Conservation (phyloP, 805 yeast species). For the Nakazawaea ambrosiae region DNA sequence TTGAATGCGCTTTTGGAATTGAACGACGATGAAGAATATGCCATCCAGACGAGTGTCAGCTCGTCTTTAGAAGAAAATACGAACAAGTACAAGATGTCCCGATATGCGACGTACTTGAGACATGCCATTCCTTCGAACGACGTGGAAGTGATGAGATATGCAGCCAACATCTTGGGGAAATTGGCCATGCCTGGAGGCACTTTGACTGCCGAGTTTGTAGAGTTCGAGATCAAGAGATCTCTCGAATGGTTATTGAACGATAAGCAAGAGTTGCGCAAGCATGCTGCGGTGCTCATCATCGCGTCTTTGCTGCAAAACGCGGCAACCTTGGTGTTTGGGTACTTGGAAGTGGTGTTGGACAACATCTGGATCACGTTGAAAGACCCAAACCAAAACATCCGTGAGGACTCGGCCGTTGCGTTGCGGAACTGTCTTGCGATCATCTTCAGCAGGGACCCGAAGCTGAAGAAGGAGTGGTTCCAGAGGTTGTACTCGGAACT, state of each 20-base stretch:
- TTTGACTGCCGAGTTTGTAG: conserved; percentile 86
- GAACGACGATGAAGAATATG: conserved; percentile 53
- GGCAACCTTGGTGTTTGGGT: conserved; percentile 75
- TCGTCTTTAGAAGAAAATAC: conserved; percentile 60
- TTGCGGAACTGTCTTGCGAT: conserved; percentile 73
- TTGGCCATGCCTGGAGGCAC: conserved; percentile 87
- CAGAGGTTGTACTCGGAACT: conserved; percentile 40
- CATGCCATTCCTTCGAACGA: conserved; percentile 78
- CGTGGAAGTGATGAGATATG: conserved; percentile 75
- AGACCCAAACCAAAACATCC: conserved; percentile 66
- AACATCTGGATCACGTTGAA: conserved; percentile 84
- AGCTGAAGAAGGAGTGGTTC: conserved; percentile 70
- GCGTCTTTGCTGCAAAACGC: conserved; percentile 81
- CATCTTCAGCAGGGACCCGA: conserved; percentile 69
- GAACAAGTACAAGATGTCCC: conserved; percentile 61
- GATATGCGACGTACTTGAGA: conserved; percentile 85
- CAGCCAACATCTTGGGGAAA: conserved; percentile 82
- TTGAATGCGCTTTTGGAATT: conserved; percentile 82
- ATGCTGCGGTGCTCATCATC: conserved; percentile 82
- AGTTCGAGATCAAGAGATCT: conserved; percentile 82
- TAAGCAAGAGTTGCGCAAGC: conserved; percentile 77
- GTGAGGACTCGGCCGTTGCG: conserved; percentile 81
- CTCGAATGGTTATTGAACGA: conserved; percentile 90
- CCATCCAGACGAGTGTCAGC: conserved; percentile 28
- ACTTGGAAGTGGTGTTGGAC: conserved; percentile 70